These are phyloP conservation scores for Ascochyta clinopodiicola DNA, from an alignment of 2,329 filamentous ascomycete species.

Conservation along the genomic window DNA sequence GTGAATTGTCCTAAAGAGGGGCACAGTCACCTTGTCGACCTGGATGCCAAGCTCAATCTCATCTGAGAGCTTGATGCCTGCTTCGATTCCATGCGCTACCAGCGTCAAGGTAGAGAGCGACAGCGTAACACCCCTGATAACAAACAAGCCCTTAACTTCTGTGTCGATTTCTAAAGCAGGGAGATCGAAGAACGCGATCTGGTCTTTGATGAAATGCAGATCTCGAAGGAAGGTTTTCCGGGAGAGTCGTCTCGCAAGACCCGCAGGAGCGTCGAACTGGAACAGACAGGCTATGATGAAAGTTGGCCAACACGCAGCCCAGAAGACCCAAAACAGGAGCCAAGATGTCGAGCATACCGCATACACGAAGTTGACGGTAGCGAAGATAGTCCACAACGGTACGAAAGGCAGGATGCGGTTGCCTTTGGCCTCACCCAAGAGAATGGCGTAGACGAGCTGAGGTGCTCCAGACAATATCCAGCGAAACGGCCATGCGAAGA, in stretches of 20 bases:
- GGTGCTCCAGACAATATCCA: constrained; percentile 55
- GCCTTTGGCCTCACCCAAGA: constrained; percentile 46
- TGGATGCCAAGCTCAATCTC: constrained; percentile 62
- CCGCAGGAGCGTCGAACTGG: constrained; percentile 53
- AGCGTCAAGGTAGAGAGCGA: constrained; percentile 58
- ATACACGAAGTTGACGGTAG: constrained; percentile 56
- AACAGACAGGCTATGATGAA: constrained; percentile 54
- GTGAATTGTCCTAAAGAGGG: constrained; percentile 58
- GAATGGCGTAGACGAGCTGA: constrained; percentile 44
- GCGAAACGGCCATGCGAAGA: constrained; percentile 28
- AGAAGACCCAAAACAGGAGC: constrained; percentile 57
- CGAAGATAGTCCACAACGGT: constrained; percentile 57
- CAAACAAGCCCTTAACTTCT: constrained; percentile 60
- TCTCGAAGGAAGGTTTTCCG: constrained; percentile 49
- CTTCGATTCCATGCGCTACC: constrained; percentile 60
- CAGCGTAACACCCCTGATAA: constrained; percentile 61
- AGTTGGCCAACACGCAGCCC: constrained; percentile 50
- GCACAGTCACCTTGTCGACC: constrained; percentile 57
- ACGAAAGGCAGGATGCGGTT: constrained; percentile 53
- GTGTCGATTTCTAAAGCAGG: constrained; percentile 63
- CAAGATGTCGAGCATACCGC: constrained; percentile 59
- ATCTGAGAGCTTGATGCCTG: constrained; percentile 59
- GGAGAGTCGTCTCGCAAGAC: constrained; percentile 46
- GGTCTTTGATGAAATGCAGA: constrained; percentile 60
- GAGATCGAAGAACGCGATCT: constrained; percentile 57